phyloP scores from a whole-genome alignment of 768 basidiomycete genomes.

The Boletus subparvulus region DNA sequence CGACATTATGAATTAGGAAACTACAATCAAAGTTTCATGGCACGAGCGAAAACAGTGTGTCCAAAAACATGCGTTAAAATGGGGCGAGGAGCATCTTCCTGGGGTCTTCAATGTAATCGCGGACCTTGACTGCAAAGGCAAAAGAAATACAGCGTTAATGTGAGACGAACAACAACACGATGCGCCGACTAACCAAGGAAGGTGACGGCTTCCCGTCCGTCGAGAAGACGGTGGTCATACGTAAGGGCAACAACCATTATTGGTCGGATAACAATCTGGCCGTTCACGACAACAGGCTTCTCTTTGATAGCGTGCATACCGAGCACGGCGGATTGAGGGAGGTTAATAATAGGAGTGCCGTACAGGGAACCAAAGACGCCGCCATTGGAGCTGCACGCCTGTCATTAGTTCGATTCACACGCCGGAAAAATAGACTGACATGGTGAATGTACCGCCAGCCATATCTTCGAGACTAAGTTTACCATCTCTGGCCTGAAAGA shows the following conservation, averaged over 20 bases:
- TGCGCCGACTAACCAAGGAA: constrained; percentile 78
- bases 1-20: constrained; percentile 11
- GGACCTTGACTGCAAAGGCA: constrained; percentile 67
- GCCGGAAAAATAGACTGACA: constrained; percentile 50
- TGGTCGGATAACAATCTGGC: constrained; percentile 94
- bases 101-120: constrained; percentile 95
- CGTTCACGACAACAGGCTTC: constrained; percentile 84
- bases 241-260: constrained; percentile 95
- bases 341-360: constrained; percentile 98
- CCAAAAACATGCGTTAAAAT: constrained; percentile 9
- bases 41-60: neutral
- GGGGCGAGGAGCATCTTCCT: constrained; percentile 76
- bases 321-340: constrained; percentile 92
- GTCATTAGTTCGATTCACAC: neutral
- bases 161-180: neutral
- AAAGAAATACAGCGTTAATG: constrained; percentile 2
- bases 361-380: constrained; percentile 97
- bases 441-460: constrained; percentile 98
- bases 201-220: constrained; percentile 93
- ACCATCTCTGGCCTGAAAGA: constrained; percentile 72
- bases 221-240: constrained; percentile 93
- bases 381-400: constrained; percentile 80
- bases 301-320: constrained; percentile 98
- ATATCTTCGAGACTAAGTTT: constrained; percentile 98
- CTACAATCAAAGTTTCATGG: constrained; percentile 8